Base-by-base conservation (phyloP, 257 asterid species). In the Jasminum sambac region DNA sequence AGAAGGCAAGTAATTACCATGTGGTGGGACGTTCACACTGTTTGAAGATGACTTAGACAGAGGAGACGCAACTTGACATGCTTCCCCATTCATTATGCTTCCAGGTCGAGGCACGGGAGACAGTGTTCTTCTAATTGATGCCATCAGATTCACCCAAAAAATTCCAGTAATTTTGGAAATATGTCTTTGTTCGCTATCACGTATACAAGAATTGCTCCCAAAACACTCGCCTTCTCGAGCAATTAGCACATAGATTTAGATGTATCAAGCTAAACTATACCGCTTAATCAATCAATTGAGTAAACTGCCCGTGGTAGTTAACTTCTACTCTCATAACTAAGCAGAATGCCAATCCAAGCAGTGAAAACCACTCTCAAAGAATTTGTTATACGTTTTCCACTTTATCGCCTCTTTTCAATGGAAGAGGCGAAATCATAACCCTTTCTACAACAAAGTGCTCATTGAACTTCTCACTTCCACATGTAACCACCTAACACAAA, bases 81-180 rank as follows among this genome's bases (percentile, higher is more conserved):
- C 91, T 74, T 89, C 92, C 24, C 88, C 91, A 58, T 81, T 83
- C 77, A 76, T 41, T 65, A 82, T 8, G 34, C 68, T 67, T 61
- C 90, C 87, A 0, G 87, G 84, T 21, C 90, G 83, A 72, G 90
- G 87, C 71, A 89, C 86, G 4, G 91, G 94, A 36, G 92, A 87
- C 70, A 85, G 26, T 50, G 91, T 79, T 76, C 97, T 81, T 78
- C 97, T 79, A 67, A 89, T 84, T 3, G 95, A 91, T 66, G 96
- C 95, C 96, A 91, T 91, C 39, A 81, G 52, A 50, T 40, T 71
- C 26, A 43, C 70, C 74, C 67, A 38, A 57, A 39, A 43, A 2
- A 64, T 67, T 5, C 64, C 64, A 42, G 55, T 46, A 57, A 64
- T 17, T 26, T 78, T 37, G 70, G 76, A 66, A 60, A 7, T 59